Base-by-base conservation (phyloP, 306 rosid species). In the Purshia tridentata region DNA sequence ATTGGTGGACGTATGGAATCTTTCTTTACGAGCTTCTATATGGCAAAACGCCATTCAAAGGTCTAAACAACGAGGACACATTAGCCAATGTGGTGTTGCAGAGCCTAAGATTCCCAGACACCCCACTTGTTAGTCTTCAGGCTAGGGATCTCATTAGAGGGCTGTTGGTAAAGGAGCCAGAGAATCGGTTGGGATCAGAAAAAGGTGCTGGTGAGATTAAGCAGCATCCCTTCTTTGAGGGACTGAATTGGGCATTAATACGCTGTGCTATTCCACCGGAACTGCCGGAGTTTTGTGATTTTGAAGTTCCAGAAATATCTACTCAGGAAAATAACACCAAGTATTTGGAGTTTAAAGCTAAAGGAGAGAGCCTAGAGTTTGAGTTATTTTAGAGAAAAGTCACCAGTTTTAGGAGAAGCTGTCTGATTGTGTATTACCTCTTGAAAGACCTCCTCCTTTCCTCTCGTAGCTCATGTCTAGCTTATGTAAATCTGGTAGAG, bases 1-100 rank as follows among this genome's bases (percentile, higher is more conserved):
- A 91, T 81, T 91, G 97, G 97, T 91, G 97, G 97, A 91, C 97
- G 1, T 88, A 89, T 69, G 97, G 97, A n/a, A 84, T 91, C 67
- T 91, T 91, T 62, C 96, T 91, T 20, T 91, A 89, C 41, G 97
- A 91, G 81, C 93, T 91, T 72, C 76, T 91, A 53, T 91, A 84
- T 9, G 96, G 97, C 6, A 86, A 78, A 75, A 91, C 97, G 11
- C 97, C 97, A 6, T 91, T 91, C n/a, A 89, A 89, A 83, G 93
- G 97, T 65, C 55, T 53, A 19, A 84, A 81, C 48, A 89, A 91
- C 22, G 97, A 91, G 66, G 96, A 91, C 70, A 91, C 97, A 12
- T 78, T 91, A 80, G 90, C 82, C 72, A 89, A 91, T 45, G 97
- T 89, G 67, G 91, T 91, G 68, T 18, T 84, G 82, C 96, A 91